These are phyloP conservation scores for Symbiodinium pilosum DNA, from an alignment of 73 alveolate species.

Conservation along the genomic window DNA sequence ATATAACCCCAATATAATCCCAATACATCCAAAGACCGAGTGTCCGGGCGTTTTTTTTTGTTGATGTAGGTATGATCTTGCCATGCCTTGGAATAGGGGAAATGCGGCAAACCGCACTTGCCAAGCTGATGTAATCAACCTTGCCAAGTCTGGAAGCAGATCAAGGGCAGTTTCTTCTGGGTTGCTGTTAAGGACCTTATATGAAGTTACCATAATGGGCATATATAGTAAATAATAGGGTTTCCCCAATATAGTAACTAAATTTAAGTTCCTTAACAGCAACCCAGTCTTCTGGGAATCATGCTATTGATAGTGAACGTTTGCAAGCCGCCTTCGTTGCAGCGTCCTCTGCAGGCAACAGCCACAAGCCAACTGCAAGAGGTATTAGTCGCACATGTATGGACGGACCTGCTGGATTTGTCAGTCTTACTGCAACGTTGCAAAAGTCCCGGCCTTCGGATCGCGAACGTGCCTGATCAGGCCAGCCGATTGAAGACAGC, in stretches of 20 bases:
- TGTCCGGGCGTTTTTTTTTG: not conserved
- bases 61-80: not conserved
- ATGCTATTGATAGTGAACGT: not conserved
- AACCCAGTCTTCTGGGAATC: not conserved
- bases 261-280: not conserved
- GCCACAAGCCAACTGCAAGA: too few species aligned
- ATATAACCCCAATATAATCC: too few species aligned
- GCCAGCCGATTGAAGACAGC: not conserved
- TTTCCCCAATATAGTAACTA: too few species aligned
- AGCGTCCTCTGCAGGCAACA: not conserved
- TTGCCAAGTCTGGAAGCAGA: too few species aligned
- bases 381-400: too few species aligned
- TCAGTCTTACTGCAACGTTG: not conserved
- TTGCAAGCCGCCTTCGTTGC: constrained; percentile 3
- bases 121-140: too few species aligned
- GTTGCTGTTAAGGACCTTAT: too few species aligned
- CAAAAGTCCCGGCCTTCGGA: not conserved
- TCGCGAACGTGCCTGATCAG: not conserved
- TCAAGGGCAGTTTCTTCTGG: too few species aligned
- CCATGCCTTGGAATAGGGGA: not conserved
- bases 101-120: not conserved
- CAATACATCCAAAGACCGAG: too few species aligned
- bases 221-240: too few species aligned
- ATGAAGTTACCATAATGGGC: too few species aligned
- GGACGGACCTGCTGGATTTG: not conserved